A percentile compares a stretch with the other conserved stretches of the same genome.
Conservation (phyloP, 352 stramenopile species). For the Globisporangium nagaii region DNA sequence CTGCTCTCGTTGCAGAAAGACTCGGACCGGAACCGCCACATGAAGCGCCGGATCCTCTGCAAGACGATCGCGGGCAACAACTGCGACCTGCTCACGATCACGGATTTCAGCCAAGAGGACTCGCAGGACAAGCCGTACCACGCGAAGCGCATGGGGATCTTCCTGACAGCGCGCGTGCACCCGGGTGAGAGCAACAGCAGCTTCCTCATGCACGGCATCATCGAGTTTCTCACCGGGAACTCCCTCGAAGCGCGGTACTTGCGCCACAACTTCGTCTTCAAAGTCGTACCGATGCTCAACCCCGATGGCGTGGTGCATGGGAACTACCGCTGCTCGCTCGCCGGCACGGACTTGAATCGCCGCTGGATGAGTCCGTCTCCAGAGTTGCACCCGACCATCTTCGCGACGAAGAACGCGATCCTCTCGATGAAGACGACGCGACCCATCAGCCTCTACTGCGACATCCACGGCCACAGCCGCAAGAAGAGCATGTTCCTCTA, state of each 20-base stretch:
- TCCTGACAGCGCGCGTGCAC: constrained; percentile 85
- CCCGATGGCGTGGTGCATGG: constrained; percentile 90
- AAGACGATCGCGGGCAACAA: constrained; percentile 81
- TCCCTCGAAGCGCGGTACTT: constrained; percentile 67
- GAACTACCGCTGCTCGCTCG: constrained; percentile 87
- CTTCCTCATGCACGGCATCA: constrained; percentile 87
- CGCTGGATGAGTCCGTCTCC: constrained; percentile 50
- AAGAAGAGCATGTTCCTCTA: constrained; percentile 91
- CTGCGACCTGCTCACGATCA: constrained; percentile 88
- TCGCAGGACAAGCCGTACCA: constrained; percentile 15
- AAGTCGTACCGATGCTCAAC: constrained; percentile 93
- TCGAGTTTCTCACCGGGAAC: constrained; percentile 79
- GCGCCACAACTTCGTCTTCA: constrained; percentile 85
- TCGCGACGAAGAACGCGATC: constrained; percentile 74
- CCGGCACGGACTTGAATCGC: constrained; percentile 86
- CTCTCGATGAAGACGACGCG: constrained; percentile 33
- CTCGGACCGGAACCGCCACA: constrained; percentile 29
- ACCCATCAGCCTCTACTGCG: constrained; percentile 70
- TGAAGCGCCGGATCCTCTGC: constrained; percentile 65
- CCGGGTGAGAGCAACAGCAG: constrained; percentile 87
- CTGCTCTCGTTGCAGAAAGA: constrained; percentile 54
- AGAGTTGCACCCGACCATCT: constrained; percentile 71
- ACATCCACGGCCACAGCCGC: constrained; percentile 86
- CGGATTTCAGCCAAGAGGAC: constrained; percentile 60
- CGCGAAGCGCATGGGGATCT: constrained; percentile 42